Conservation (phyloP, 1,284 basidiomycete species). For the Anthracocystis panici-leucophaei region DNA sequence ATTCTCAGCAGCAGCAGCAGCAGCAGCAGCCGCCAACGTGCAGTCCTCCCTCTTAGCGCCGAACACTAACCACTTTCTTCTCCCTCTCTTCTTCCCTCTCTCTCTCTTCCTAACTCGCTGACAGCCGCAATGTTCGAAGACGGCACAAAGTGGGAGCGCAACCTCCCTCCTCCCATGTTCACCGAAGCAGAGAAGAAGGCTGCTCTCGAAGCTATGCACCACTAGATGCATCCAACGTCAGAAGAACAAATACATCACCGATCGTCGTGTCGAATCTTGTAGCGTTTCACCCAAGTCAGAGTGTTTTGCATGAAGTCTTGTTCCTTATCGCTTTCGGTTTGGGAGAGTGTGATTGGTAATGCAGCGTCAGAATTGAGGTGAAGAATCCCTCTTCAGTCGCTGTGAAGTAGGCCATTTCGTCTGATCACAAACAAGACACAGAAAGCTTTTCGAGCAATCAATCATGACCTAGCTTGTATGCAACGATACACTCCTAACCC, state of each 20-base stretch:
- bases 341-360: too few relatives aligned
- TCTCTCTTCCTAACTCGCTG: not conserved
- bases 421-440: too few relatives aligned
- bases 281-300: too few relatives aligned
- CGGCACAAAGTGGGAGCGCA: constrained; percentile 68
- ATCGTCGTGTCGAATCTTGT: too few relatives aligned
- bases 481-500: constrained; percentile 24
- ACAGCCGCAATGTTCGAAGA: constrained; percentile 67
- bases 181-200: constrained; percentile 67
- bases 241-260: too few relatives aligned
- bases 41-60: not conserved
- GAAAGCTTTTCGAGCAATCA: too few relatives aligned
- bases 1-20: too few relatives aligned
- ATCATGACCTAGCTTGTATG: not conserved
- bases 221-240: constrained; percentile 9
- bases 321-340: too few relatives aligned
- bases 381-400: too few relatives aligned
- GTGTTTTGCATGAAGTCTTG: too few relatives aligned
- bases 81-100: not conserved
- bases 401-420: too few relatives aligned
- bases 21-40: not conserved
- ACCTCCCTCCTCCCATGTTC: constrained; percentile 65
- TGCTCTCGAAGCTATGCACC: constrained; percentile 60
- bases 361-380: too few relatives aligned
- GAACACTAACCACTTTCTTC: constrained; percentile 6